Percentiles rank a stretch among this genome's conserved stretches.
These are phyloP conservation scores for Ailanthus altissimus DNA, from an alignment of 345 rosid genomes.

Conservation along the genomic window DNA sequence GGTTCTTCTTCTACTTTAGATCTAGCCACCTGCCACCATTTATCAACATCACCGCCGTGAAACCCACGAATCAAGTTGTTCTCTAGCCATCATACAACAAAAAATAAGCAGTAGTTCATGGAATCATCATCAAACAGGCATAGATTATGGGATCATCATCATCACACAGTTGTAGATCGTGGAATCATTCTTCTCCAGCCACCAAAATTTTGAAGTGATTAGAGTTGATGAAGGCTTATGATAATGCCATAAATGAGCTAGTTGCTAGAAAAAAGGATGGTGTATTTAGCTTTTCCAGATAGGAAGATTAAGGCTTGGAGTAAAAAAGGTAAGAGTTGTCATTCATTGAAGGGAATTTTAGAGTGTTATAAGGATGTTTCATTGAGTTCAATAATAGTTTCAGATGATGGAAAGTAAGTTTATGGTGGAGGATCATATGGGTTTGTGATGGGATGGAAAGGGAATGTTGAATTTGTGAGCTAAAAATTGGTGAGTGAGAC, in stretches of 20 bases:
- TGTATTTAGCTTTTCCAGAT: constrained; percentile 87
- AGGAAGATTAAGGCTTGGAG: constrained; percentile 90
- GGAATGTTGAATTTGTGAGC: constrained; percentile 37
- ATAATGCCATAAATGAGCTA: constrained; percentile 77
- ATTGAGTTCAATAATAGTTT: constrained; percentile 61
- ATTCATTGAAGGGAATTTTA: constrained; percentile 68
- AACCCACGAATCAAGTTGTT: too few species aligned
- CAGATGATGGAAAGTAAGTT: constrained; percentile 66
- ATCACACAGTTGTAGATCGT: too few species aligned
- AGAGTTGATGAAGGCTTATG: constrained; percentile 85
- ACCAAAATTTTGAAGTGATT: constrained; percentile 80
- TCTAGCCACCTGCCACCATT: too few species aligned
- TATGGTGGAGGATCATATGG: constrained; percentile 94
- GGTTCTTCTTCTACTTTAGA: too few species aligned
- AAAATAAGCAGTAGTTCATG: too few species aligned
- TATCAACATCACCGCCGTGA: too few species aligned
- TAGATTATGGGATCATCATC: too few species aligned
- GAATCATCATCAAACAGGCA: too few species aligned
- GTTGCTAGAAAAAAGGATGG: constrained; percentile 61
- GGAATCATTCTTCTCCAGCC: too few species aligned
- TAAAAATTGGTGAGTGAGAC: constrained; percentile 66
- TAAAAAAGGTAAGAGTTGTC: constrained; percentile 57
- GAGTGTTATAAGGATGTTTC: constrained; percentile 82
- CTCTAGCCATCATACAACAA: too few species aligned
- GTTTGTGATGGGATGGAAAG: constrained; percentile 82